Conservation (phyloP, 345 rosid species). For the Microcos paniculata region DNA sequence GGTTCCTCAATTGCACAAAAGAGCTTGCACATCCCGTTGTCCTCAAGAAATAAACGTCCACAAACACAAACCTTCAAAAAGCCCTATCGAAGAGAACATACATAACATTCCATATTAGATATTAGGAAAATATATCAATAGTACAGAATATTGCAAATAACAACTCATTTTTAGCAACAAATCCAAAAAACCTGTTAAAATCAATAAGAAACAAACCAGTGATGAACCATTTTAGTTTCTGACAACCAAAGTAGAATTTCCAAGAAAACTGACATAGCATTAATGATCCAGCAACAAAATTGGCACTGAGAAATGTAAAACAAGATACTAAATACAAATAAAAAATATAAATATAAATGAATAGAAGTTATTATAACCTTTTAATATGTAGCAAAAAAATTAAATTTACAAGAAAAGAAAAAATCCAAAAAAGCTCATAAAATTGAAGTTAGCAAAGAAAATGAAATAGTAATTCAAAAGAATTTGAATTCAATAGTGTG, state of each 20-base stretch:
- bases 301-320: not conserved
- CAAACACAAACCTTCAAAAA: conserved; percentile 10
- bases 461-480: not conserved
- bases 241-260: not conserved
- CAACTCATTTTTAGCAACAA: not conserved
- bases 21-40: conserved; percentile 31
- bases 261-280: conserved; percentile 17
- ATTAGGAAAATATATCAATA: not conserved
- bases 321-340: not conserved
- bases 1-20: conserved; percentile 18
- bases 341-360: not conserved
- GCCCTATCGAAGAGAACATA: conserved; percentile 14
- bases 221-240: not conserved
- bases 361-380: not conserved
- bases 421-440: not conserved
- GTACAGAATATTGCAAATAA: not conserved
- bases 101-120: not conserved
- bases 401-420: not conserved
- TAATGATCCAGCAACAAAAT: conserved; percentile 26
- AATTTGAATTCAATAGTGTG: not conserved
- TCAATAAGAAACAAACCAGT: not conserved
- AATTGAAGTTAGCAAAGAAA: not conserved
- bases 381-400: not conserved
- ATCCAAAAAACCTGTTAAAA: not conserved
- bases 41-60: conserved; percentile 15